Percentiles rank a stretch among this genome's conserved stretches.
Conservation (phyloP, 164 flowering plant species). For the Chimonanthus praecox region DNA sequence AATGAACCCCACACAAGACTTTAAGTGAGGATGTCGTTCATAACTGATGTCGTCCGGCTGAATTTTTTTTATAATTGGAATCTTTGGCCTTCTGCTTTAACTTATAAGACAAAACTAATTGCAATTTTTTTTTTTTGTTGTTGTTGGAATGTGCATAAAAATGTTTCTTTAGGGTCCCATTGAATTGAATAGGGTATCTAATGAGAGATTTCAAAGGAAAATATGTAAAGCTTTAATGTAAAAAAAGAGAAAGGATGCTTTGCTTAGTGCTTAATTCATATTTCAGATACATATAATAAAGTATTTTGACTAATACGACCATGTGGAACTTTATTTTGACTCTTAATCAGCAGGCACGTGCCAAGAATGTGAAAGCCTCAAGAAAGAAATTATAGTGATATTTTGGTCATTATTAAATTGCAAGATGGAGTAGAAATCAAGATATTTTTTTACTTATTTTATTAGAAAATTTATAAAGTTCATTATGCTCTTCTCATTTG, state of each 20-base stretch:
- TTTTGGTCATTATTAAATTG: neutral
- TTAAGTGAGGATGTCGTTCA: no score
- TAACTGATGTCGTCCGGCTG: no score
- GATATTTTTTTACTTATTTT: no score
- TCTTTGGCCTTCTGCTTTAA: neutral
- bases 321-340: neutral
- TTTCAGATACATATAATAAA: neutral
- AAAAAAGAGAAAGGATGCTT: slow-evolving; percentile 5
- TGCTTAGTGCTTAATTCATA: neutral
- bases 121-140: neutral
- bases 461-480: no score
- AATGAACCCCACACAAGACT: no score
- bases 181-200: neutral
- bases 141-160: neutral
- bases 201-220: neutral
- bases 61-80: no score
- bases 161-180: neutral
- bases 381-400: neutral
- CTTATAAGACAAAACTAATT: neutral
- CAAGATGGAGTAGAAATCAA: neutral
- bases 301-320: neutral
- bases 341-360: neutral
- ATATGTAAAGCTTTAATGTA: neutral
- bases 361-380: neutral
- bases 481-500: neutral